Conservation (phyloP, 2,329 filamentous ascomycete species). For the Beauveria varroae region DNA sequence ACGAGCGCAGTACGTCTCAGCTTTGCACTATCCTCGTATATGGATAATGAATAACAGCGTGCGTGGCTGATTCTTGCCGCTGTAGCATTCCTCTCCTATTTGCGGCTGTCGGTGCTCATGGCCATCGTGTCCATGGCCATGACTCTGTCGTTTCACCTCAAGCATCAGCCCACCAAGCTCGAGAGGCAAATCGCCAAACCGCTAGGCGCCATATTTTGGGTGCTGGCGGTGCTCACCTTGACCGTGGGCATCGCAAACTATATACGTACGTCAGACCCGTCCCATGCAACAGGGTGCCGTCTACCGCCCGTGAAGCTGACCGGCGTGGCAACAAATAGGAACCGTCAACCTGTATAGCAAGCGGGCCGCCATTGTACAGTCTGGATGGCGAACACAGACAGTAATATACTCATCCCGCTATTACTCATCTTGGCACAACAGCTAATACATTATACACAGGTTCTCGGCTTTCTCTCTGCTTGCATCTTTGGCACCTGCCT, state of each 20-base stretch:
- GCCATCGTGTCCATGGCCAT: slow-evolving; percentile 85
- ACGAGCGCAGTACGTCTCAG: slow-evolving; percentile 55
- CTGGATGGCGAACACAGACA: slow-evolving; percentile 84
- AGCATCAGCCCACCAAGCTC: slow-evolving; percentile 57
- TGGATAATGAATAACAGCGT: background rate
- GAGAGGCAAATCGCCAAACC: slow-evolving; percentile 76
- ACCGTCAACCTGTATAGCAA: slow-evolving; percentile 74
- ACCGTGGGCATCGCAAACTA: slow-evolving; percentile 78
- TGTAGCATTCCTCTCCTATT: slow-evolving; percentile 76
- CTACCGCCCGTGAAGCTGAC: background rate
- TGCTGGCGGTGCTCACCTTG: slow-evolving; percentile 69
- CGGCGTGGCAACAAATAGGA: slow-evolving; percentile 29
- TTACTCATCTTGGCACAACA: background rate
- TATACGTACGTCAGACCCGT: slow-evolving; percentile 46
- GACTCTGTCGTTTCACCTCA: slow-evolving; percentile 87
- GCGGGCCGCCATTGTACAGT: slow-evolving; percentile 78
- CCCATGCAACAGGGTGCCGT: background rate
- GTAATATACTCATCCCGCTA: slow-evolving; percentile 38
- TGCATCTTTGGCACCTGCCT: slow-evolving; percentile 60
- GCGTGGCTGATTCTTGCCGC: background rate
- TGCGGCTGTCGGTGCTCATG: slow-evolving; percentile 85
- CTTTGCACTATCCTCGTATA: no score
- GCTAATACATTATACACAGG: slow-evolving; percentile 29
- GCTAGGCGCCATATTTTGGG: slow-evolving; percentile 83
- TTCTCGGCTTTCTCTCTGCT: slow-evolving; percentile 53